phyloP scores from a whole-genome alignment of 2,329 filamentous ascomycete species.

The Curvularia hawaiiensis region DNA sequence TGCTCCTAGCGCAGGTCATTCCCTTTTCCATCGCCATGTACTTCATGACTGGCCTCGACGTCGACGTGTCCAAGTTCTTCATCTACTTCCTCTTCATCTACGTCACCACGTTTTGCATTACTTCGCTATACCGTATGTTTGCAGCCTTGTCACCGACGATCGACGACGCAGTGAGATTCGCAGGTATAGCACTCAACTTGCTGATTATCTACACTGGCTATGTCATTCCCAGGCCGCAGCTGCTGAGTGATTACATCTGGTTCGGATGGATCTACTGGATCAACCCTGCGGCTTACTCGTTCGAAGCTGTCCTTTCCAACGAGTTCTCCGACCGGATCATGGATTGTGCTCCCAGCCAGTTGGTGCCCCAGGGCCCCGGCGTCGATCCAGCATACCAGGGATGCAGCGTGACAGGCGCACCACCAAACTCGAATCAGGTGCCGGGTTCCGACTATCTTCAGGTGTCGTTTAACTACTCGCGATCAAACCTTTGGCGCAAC shows the following conservation, averaged over 20 bases:
- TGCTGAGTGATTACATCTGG: slow-evolving; percentile 66
- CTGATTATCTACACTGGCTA: slow-evolving; percentile 70
- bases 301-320: slow-evolving; percentile 70
- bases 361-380: slow-evolving; percentile 64
- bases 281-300: slow-evolving; percentile 63
- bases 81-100: slow-evolving; percentile 70
- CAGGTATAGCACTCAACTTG: slow-evolving; percentile 66
- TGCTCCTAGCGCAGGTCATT: slow-evolving; percentile 63
- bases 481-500: slow-evolving; percentile 70
- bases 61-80: slow-evolving; percentile 67
- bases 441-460: slow-evolving; percentile 61
- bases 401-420: slow-evolving; percentile 66
- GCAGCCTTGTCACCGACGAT: slow-evolving; percentile 67
- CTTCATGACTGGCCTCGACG: slow-evolving; percentile 66
- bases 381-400: slow-evolving; percentile 63
- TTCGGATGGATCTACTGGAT: slow-evolving; percentile 59
- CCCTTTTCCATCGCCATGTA: slow-evolving; percentile 68
- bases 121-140: slow-evolving; percentile 69
- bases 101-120: slow-evolving; percentile 65
- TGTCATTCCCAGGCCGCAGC: slow-evolving; percentile 67
- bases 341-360: slow-evolving; percentile 62
- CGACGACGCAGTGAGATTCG: slow-evolving; percentile 69
- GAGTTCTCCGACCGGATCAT: slow-evolving; percentile 65
- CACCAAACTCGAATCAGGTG: slow-evolving; percentile 57
- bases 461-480: slow-evolving; percentile 61